Conservation (phyloP, 352 stramenopile species). For the Bremia lactucae region DNA sequence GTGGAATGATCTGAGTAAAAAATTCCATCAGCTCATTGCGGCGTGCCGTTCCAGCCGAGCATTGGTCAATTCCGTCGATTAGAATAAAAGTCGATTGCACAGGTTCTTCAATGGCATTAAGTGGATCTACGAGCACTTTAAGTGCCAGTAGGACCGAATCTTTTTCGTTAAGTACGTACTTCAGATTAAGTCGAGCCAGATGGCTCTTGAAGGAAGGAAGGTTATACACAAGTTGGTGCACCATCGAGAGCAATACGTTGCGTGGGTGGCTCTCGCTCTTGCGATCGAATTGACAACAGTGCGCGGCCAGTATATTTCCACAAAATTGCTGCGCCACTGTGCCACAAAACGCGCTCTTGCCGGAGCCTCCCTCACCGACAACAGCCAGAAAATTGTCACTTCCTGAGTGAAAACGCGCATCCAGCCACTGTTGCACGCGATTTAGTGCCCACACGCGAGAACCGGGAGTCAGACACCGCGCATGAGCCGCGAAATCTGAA, state of each 20-base stretch:
- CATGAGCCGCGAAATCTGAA: conserved; percentile 32
- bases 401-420: conserved; percentile 55
- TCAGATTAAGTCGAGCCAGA: conserved; percentile 67
- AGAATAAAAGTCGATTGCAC: conserved; percentile 51
- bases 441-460: conserved; percentile 56
- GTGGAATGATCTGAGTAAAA: conserved; percentile 40
- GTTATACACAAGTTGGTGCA: conserved; percentile 64
- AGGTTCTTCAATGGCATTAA: conserved; percentile 56
- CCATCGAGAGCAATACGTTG: conserved; percentile 69
- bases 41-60: conserved; percentile 17
- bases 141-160: conserved; percentile 51
- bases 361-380: conserved; percentile 55
- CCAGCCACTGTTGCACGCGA: conserved; percentile 66
- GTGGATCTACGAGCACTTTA: conserved; percentile 70
- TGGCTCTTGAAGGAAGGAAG: conserved; percentile 72
- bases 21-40: conserved; percentile 67
- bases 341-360: conserved; percentile 57
- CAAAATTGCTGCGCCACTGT: conserved; percentile 43
- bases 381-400: conserved; percentile 47
- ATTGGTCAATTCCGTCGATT: conserved; percentile 72
- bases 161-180: conserved; percentile 70
- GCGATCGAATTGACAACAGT: conserved; percentile 71
- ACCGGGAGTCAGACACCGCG: conserved; percentile 29
- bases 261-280: conserved; percentile 62
- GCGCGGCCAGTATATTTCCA: conserved; percentile 41